These are phyloP conservation scores for Pyrenophora seminiperda DNA, from an alignment of 2,329 filamentous ascomycete genomes.

Conservation along the genomic window DNA sequence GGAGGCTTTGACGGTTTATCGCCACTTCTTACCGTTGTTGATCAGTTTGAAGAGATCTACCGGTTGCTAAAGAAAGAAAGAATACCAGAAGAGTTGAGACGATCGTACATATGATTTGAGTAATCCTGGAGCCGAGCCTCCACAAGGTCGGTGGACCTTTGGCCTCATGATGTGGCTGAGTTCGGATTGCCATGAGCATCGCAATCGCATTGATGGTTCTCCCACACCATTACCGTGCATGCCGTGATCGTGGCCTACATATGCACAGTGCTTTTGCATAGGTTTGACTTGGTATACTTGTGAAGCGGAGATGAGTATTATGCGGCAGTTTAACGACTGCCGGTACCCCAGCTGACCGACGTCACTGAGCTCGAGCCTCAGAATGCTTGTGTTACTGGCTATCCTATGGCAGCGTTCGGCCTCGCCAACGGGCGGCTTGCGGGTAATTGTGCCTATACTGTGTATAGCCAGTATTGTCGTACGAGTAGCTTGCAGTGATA, in stretches of 20 bases:
- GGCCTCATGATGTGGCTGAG: slow-evolving; percentile 1
- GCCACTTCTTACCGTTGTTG: slow-evolving; percentile 22
- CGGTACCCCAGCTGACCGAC: slow-evolving; percentile 24
- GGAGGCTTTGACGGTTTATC: slow-evolving; percentile 17
- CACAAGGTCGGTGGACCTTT: not conserved
- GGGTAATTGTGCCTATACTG: slow-evolving; percentile 4
- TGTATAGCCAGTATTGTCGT: slow-evolving; percentile 7
- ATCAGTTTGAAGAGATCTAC: slow-evolving; percentile 4
- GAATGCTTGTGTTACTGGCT: slow-evolving; percentile 3
- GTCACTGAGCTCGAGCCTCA: slow-evolving; percentile 26
- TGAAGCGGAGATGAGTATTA: slow-evolving; percentile 34
- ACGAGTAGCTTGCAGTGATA: slow-evolving; percentile 4
- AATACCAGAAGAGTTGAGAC: not conserved
- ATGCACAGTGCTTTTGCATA: slow-evolving; percentile 1
- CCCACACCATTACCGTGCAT: not conserved
- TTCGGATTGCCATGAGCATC: not conserved
- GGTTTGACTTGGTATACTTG: slow-evolving; percentile 14
- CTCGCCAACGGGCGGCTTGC: slow-evolving; percentile 7
- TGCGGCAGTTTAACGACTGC: slow-evolving; percentile 25
- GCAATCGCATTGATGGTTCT: slow-evolving; percentile 1
- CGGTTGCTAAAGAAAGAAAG: slow-evolving; percentile 18
- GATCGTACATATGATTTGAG: not conserved
- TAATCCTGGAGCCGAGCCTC: slow-evolving; percentile 8
- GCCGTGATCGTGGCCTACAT: slow-evolving; percentile 3
- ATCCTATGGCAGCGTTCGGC: not conserved